These are phyloP conservation scores for Fusarium udum DNA, from an alignment of 2,329 filamentous ascomycete genomes.

Conservation along the genomic window DNA sequence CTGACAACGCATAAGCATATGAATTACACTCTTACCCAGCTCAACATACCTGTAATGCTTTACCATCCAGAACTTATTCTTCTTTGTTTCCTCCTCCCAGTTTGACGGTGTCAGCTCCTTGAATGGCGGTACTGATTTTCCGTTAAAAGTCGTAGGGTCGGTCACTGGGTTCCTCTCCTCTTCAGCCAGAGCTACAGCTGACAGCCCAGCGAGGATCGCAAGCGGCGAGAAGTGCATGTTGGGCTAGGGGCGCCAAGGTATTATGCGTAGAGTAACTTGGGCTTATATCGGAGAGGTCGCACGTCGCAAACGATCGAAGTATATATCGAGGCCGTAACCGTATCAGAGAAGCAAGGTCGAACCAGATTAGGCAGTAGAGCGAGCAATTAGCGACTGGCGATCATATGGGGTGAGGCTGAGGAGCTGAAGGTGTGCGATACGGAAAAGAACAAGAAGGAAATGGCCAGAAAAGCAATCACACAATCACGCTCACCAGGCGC, in stretches of 20 bases:
- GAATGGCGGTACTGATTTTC: conserved; percentile 71
- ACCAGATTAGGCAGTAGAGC: conserved; percentile 11
- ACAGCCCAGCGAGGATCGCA: conserved; percentile 58
- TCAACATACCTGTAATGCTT: conserved; percentile 73
- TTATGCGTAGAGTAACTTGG: background rate
- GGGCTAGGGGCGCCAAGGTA: conserved; percentile 19
- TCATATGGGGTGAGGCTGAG: conserved; percentile 14
- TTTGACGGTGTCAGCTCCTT: conserved; percentile 67
- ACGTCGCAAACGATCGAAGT: background rate
- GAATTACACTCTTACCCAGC: background rate
- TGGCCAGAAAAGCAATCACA: conserved; percentile 20
- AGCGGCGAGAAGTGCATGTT: conserved; percentile 50
- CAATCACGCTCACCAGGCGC: conserved; percentile 35
- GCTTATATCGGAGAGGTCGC: background rate
- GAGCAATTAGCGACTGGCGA: conserved; percentile 32
- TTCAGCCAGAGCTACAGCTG: conserved; percentile 47
- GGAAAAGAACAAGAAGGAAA: conserved; percentile 13
- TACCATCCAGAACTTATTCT: conserved; percentile 62
- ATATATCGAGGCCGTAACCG: background rate
- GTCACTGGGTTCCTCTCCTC: conserved; percentile 47
- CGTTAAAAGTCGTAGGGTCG: conserved; percentile 70
- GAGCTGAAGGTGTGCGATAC: conserved; percentile 14
- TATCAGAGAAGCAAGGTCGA: conserved; percentile 8
- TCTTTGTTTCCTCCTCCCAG: conserved; percentile 65
- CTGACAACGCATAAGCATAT: conserved; percentile 48